These are phyloP conservation scores for Musa acuminata DNA, from an alignment of 176 grass and related monocot species.

Conservation along the genomic window DNA sequence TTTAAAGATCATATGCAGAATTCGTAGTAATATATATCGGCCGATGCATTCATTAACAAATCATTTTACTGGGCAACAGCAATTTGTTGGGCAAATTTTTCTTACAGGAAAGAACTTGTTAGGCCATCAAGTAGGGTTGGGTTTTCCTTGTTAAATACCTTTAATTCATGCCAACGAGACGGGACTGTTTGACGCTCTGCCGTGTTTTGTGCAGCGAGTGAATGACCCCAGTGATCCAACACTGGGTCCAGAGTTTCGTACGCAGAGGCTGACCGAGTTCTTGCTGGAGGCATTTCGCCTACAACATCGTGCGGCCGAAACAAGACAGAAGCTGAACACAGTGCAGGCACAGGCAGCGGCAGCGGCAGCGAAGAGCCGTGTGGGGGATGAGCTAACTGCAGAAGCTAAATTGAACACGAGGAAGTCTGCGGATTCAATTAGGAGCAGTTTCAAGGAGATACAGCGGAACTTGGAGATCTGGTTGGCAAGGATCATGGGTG, in stretches of 20 bases:
- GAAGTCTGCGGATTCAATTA: constrained; percentile 59
- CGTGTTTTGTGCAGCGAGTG: background rate
- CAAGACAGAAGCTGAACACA: constrained; percentile 56
- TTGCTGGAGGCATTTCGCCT: constrained; percentile 84
- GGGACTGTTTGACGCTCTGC: background rate
- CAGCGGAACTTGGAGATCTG: constrained; percentile 84
- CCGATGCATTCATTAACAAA: too few species aligned
- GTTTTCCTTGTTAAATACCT: too few species aligned
- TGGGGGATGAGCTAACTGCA: constrained; percentile 54
- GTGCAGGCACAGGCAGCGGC: too few species aligned
- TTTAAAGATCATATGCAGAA: too few species aligned
- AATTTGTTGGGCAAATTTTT: too few species aligned
- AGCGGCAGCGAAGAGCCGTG: constrained; percentile 43
- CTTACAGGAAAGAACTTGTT: too few species aligned
- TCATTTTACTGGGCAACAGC: too few species aligned
- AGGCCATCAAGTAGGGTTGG: too few species aligned
- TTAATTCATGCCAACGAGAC: too few species aligned
- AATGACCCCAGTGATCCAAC: background rate
- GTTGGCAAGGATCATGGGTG: constrained; percentile 81
- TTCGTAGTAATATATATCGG: too few species aligned
- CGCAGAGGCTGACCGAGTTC: constrained; percentile 82
- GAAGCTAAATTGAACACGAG: constrained; percentile 50
- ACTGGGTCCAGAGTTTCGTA: constrained; percentile 61
- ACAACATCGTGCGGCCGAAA: constrained; percentile 69
- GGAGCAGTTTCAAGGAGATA: constrained; percentile 91